Conservation (phyloP, 768 basidiomycete species). For the Mycena galopus region DNA sequence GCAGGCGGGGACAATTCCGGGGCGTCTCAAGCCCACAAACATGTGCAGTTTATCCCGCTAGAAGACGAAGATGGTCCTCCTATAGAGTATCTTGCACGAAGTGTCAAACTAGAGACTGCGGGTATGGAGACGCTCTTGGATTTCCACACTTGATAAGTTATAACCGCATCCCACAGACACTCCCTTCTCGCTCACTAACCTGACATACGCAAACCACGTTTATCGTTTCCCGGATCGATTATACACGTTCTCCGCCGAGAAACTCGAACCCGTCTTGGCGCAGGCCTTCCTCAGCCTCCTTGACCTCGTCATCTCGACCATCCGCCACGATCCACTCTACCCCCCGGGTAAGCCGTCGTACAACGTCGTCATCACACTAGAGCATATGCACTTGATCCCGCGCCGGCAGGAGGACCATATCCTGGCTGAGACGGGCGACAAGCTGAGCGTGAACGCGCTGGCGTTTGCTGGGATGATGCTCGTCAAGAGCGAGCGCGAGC, state of each 20-base stretch:
- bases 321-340: slow-evolving; percentile 75
- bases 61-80: slow-evolving; percentile 76
- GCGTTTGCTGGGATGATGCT: slow-evolving; percentile 93
- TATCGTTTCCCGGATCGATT: slow-evolving; percentile 67
- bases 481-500: slow-evolving; percentile 84
- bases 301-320: slow-evolving; percentile 81
- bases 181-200: slow-evolving; percentile 72
- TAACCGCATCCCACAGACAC: slow-evolving; percentile 58
- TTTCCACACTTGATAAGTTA: background rate
- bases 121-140: slow-evolving; percentile 51
- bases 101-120: slow-evolving; percentile 68
- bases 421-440: slow-evolving; percentile 65
- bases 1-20: slow-evolving; percentile 84
- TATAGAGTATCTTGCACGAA: slow-evolving; percentile 77
- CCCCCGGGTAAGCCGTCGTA: slow-evolving; percentile 80
- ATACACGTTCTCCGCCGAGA: slow-evolving; percentile 51
- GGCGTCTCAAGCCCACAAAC: slow-evolving; percentile 92
- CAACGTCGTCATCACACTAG: slow-evolving; percentile 84
- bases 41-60: slow-evolving; percentile 86
- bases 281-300: slow-evolving; percentile 78
- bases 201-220: slow-evolving; percentile 89
- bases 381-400: slow-evolving; percentile 91
- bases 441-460: slow-evolving; percentile 84
- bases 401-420: slow-evolving; percentile 73
- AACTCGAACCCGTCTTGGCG: slow-evolving; percentile 67